Base-by-base conservation (phyloP, 2,329 filamentous ascomycete species). In the Stachybotrys echinatus region DNA sequence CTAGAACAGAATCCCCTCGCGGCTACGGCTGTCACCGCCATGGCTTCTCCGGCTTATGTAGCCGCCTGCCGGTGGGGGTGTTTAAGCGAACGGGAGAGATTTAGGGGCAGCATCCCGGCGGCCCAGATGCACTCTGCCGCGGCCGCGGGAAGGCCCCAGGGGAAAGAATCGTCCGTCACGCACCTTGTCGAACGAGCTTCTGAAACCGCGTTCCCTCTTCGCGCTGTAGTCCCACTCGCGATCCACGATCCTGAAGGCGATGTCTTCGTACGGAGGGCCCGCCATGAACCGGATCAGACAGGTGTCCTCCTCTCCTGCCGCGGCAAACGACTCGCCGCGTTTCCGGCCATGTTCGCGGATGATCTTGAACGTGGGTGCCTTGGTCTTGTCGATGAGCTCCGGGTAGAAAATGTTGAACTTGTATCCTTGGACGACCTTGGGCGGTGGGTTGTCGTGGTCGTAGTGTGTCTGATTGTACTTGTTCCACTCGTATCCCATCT, bases 401-500 rank as follows among this genome's bases (percentile, higher is more conserved):
- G 94, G 94, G 64, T 99, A 99, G 72, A 99, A 99, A 47, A 99
- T 92, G 72, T 99, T 97, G 79, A 99, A 99, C 68, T 95, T 96
- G 77, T 99, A 99, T 50, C 94, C 94, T 67, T 99, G 94, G 12
- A 99, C 94, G 6, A 99, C 92, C 71, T 96, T 96, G 22, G 94
- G 94, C 2, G 94, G 94, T 2, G 94, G 94, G 62, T 97, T 96
- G 65, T 97, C 92, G 67, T 96, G 90, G 67, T 97, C 94, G 72
- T 99, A 99, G 71, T 99, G 94, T 12, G 94, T 99, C 72, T 99
- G 94, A 64, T 99, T 99, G 79, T 99, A 99, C 71, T 99, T 99
- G 76, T 99, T 99, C 94, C 94, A 99, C 69, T 99, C 94, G 68
- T 97, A 99, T 48, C 94, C 94, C 89, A 96, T 96, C 69, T 96